These are phyloP conservation scores for Aspergillus unguis DNA, from an alignment of 2,329 filamentous ascomycete genomes.

Conservation along the genomic window DNA sequence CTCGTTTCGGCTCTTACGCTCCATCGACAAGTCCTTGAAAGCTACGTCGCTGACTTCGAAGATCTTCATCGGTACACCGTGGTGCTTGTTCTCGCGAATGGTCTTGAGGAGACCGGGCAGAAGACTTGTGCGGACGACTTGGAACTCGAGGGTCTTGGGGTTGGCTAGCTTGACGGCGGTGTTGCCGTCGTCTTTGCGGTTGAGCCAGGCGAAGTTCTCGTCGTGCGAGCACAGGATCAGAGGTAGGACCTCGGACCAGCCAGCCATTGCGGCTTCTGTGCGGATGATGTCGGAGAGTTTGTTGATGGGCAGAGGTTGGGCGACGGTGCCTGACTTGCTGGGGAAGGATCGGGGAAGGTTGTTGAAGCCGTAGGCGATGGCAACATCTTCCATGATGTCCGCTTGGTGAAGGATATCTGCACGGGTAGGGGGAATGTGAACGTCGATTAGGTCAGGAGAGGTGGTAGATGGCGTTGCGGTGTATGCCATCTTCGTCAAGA, in stretches of 20 bases:
- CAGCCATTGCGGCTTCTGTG: slow-evolving; percentile 83
- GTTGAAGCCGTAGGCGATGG: slow-evolving; percentile 97
- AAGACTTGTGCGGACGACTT: slow-evolving; percentile 83
- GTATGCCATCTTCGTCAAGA: slow-evolving; percentile 87
- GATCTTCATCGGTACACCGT: slow-evolving; percentile 83
- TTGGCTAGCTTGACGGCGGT: slow-evolving; percentile 84
- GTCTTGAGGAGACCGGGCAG: slow-evolving; percentile 89
- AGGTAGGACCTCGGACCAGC: slow-evolving; percentile 95
- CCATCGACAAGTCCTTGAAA: slow-evolving; percentile 76
- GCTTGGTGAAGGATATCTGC: slow-evolving; percentile 95
- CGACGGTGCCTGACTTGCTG: slow-evolving; percentile 80
- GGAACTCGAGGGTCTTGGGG: slow-evolving; percentile 89
- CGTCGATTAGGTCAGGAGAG: slow-evolving; percentile 69
- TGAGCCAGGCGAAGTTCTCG: slow-evolving; percentile 95
- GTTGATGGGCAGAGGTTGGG: slow-evolving; percentile 84
- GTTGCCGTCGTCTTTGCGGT: slow-evolving; percentile 80
- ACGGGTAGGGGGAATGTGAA: slow-evolving; percentile 80
- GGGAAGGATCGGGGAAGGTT: slow-evolving; percentile 83
- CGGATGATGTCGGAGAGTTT: slow-evolving; percentile 92
- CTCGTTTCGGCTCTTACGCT: slow-evolving; percentile 89
- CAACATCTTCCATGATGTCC: slow-evolving; percentile 98
- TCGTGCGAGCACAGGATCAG: slow-evolving; percentile 96
- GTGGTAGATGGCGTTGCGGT: slow-evolving; percentile 70
- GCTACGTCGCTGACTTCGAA: slow-evolving; percentile 90
- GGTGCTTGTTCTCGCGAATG: slow-evolving; percentile 86